These are phyloP conservation scores for Candida silvatica DNA, from an alignment of 805 yeast species.

Conservation along the genomic window DNA sequence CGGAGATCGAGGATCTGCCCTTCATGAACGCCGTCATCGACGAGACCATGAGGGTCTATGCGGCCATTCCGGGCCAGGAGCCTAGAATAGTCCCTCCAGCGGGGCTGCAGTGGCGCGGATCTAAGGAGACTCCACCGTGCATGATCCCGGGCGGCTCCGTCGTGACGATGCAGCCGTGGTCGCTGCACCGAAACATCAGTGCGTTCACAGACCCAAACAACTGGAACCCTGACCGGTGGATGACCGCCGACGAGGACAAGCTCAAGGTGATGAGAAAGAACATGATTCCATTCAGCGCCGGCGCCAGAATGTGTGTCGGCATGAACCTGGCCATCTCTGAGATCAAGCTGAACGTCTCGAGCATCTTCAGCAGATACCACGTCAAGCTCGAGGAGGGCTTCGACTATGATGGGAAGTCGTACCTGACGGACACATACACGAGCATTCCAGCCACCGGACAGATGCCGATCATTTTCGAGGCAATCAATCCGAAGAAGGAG, in stretches of 20 bases:
- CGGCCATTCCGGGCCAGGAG: slow-evolving; percentile 71
- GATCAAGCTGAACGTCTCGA: slow-evolving; percentile 49
- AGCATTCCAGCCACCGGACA: slow-evolving; percentile 19
- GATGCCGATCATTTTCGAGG: slow-evolving; percentile 14
- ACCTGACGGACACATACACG: slow-evolving; percentile 24
- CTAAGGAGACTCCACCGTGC: slow-evolving; percentile 16
- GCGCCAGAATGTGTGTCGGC: slow-evolving; percentile 69
- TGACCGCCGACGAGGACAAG: slow-evolving; percentile 28
- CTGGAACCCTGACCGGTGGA: slow-evolving; percentile 52
- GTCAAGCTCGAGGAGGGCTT: slow-evolving; percentile 16
- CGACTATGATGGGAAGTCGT: slow-evolving; percentile 16
- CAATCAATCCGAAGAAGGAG: not conserved
- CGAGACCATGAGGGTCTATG: slow-evolving; percentile 54
- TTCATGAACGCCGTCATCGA: slow-evolving; percentile 51
- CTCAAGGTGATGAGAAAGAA: slow-evolving; percentile 37
- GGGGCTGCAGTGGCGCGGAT: slow-evolving; percentile 21
- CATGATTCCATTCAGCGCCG: slow-evolving; percentile 67
- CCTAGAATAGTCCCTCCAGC: slow-evolving; percentile 41
- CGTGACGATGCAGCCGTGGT: slow-evolving; percentile 59
- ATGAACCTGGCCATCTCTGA: slow-evolving; percentile 60
- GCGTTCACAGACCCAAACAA: slow-evolving; percentile 44
- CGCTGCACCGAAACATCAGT: slow-evolving; percentile 43
- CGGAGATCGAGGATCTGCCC: slow-evolving; percentile 45
- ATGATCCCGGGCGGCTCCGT: slow-evolving; percentile 43
- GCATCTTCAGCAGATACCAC: slow-evolving; percentile 40